These are phyloP conservation scores for Agrocybe pediades DNA, from an alignment of 768 basidiomycete genomes.

Conservation along the genomic window DNA sequence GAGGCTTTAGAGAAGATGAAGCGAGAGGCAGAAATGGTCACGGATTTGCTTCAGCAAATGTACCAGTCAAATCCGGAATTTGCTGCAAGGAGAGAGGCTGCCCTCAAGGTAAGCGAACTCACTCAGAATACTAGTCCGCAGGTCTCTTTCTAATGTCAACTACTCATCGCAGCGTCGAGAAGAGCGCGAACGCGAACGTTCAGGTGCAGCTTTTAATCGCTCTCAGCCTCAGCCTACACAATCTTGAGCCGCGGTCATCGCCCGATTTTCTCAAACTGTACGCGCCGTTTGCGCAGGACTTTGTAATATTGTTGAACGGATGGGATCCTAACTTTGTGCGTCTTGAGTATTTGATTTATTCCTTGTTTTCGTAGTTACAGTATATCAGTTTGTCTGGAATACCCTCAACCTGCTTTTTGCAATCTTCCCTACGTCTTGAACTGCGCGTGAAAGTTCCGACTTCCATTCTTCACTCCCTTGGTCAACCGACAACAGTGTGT, in stretches of 20 bases:
- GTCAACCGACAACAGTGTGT: constrained; percentile 38
- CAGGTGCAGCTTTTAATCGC: constrained; percentile 2
- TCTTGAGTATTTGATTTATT: constrained; percentile 2
- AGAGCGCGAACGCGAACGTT: constrained; percentile 33
- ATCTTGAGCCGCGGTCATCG: constrained; percentile 13
- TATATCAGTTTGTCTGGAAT: constrained; percentile 37
- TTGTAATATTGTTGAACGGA: constrained; percentile 11
- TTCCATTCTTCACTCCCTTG: constrained; percentile 53
- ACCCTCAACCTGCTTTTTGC: constrained; percentile 66
- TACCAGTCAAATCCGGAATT: constrained; percentile 62
- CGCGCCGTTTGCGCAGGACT: neutral
- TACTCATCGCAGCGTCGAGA: constrained; percentile 26
- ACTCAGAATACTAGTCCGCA: neutral
- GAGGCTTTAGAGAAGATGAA: constrained; percentile 32
- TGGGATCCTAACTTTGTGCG: constrained; percentile 4
- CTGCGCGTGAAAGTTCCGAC: constrained; percentile 69
- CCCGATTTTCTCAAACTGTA: neutral
- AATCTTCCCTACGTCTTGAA: constrained; percentile 74
- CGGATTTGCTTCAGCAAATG: constrained; percentile 57
- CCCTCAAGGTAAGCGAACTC: constrained; percentile 44
- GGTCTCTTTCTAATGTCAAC: neutral
- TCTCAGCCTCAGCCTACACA: constrained; percentile 10
- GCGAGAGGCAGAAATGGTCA: constrained; percentile 43
- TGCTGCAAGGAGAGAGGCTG: constrained; percentile 53
- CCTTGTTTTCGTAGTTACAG: neutral